A percentile compares a stretch with the other conserved stretches of the same genome.
phyloP scores from a whole-genome alignment of 805 yeast genomes.

The Ogataea saltuana region DNA sequence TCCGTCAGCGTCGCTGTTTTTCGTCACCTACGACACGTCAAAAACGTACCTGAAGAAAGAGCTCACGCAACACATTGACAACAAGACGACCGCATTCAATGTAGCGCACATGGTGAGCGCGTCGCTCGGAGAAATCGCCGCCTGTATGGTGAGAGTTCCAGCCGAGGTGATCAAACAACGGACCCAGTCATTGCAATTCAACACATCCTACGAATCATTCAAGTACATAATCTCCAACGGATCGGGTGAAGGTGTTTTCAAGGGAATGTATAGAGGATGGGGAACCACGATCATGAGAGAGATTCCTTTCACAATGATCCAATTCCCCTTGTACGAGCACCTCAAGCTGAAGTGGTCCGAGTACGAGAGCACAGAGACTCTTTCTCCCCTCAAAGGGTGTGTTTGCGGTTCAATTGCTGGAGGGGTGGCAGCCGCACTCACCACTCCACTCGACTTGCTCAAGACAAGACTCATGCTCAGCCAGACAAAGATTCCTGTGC shows the following conservation, averaged over 20 bases:
- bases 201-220: constrained; percentile 67
- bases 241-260: constrained; percentile 73
- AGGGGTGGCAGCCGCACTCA: constrained; percentile 76
- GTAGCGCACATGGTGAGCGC: constrained; percentile 84
- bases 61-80: constrained; percentile 26
- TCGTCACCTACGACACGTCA: constrained; percentile 79
- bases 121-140: constrained; percentile 86
- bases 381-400: constrained; percentile 76
- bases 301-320: constrained; percentile 94
- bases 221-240: constrained; percentile 58
- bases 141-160: constrained; percentile 93
- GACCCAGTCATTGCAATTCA: constrained; percentile 70
- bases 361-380: constrained; percentile 40
- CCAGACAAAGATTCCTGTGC: constrained; percentile 47
- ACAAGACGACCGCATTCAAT: constrained; percentile 35
- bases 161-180: constrained; percentile 96
- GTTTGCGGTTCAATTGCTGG: constrained; percentile 82
- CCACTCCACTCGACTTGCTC: constrained; percentile 78
- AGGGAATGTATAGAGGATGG: constrained; percentile 93
- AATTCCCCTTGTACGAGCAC: constrained; percentile 90
- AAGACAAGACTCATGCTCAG: constrained; percentile 86
- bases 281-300: constrained; percentile 89
- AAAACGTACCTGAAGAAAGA: constrained; percentile 41
- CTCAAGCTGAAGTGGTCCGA: constrained; percentile 63
- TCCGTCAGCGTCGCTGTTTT: constrained; percentile 78